phyloP scores from a whole-genome alignment of 352 stramenopile species.

The Phytophthora pisi region DNA sequence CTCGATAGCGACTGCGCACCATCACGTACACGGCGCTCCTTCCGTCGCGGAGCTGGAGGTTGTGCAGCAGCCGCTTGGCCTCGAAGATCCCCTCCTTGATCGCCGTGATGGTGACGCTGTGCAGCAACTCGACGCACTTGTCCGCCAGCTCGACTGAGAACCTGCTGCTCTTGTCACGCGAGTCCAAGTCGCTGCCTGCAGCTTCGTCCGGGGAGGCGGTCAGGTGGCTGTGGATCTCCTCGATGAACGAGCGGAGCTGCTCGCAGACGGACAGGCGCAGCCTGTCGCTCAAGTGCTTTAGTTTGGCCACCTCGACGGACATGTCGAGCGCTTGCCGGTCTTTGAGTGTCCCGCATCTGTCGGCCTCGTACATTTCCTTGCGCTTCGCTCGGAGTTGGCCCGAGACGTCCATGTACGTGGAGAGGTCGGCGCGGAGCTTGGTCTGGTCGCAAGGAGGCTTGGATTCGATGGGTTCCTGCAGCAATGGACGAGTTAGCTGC shows the following conservation, averaged over 20 bases:
- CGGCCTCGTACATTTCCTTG: slow-evolving; percentile 18
- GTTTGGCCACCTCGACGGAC: slow-evolving; percentile 13
- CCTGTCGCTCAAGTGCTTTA: slow-evolving; percentile 20
- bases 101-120: slow-evolving; percentile 16
- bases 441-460: slow-evolving; percentile 2
- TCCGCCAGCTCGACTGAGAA: slow-evolving; percentile 9
- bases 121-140: slow-evolving; percentile 18
- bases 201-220: not conserved
- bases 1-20: slow-evolving; percentile 16
- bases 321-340: slow-evolving; percentile 10
- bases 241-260: slow-evolving; percentile 20
- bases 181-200: not conserved
- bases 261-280: slow-evolving; percentile 21
- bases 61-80: slow-evolving; percentile 13
- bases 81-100: slow-evolving; percentile 28
- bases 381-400: slow-evolving; percentile 10
- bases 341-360: slow-evolving; percentile 12
- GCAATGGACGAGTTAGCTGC: not conserved
- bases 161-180: not conserved
- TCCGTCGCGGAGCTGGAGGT: slow-evolving; percentile 11
- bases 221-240: slow-evolving; percentile 8
- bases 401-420: slow-evolving; percentile 17
- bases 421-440: slow-evolving; percentile 15
- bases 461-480: not conserved
- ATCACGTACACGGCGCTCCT: slow-evolving; percentile 15